phyloP scores from a whole-genome alignment of 306 rosid genomes.

The Corylus americana region DNA sequence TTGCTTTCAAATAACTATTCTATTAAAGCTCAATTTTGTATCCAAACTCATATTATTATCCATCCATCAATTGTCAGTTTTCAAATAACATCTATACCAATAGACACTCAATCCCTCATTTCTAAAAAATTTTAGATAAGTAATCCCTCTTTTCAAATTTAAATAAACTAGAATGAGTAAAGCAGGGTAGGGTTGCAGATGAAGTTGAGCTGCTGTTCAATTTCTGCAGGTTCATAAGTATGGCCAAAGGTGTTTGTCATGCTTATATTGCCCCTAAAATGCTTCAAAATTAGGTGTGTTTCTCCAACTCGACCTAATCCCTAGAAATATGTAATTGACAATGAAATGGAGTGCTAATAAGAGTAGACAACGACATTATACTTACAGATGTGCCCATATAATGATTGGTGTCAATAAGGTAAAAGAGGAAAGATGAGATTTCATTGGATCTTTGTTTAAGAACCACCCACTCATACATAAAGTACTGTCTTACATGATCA shows the following conservation, averaged over 20 bases:
- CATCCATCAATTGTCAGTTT: not conserved
- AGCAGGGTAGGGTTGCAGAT: not conserved
- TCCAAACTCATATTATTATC: not conserved
- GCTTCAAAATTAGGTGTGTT: not conserved
- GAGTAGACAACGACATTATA: not conserved
- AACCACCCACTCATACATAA: not conserved
- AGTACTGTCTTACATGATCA: no score
- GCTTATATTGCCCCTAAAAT: not conserved
- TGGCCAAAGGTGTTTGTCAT: not conserved
- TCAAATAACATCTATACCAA: not conserved
- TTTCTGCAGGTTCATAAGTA: not conserved
- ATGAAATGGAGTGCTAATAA: not conserved
- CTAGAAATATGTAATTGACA: not conserved
- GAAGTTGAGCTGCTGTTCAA: not conserved
- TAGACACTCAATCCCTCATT: no score
- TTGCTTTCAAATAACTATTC: not conserved
- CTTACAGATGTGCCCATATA: not conserved
- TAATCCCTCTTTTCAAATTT: not conserved
- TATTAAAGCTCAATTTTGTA: no score
- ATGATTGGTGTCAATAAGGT: not conserved
- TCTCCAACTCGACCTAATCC: not conserved
- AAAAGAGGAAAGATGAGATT: not conserved
- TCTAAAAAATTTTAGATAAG: not conserved
- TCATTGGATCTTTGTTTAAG: conserved; percentile 5
- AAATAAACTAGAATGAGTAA: not conserved